Evolutionary conservation across 176 grass and related monocot genomes (phyloP), one percentile per base, ranked within the genome.

Genomic region (Oryza glumipatula): DNA sequence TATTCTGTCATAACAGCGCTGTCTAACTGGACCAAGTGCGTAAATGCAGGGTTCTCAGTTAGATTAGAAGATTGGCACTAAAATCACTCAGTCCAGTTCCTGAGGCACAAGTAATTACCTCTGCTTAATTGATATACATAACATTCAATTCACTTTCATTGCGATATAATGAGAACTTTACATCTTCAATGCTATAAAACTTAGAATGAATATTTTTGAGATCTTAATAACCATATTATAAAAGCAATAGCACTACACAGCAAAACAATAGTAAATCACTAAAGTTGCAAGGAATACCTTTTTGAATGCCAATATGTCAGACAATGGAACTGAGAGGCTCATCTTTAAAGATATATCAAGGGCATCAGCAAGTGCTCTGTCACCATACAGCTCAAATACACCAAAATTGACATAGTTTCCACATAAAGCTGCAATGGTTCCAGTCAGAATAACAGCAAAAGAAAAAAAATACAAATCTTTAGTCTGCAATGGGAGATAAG

Each of bases 371-470:
- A 99, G 92, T 73, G 97, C 97, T 79, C 88, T 94, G 60, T 99
- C 97, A 80, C 94, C 94, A 85, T 99, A 99, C 56, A 99, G 82
- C 85, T 99, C 97, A 88, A 99, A 99, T 67, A 99, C 97, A 70
- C 97, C 97, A 70, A 96, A 99, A 75, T 99, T 99, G 75, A 96
- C 97, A 72, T 99, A 99, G 88, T 94, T 99, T 41, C 97, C 94
- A 54, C 94, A 87, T 82, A 99, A 92, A 84, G 97, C 97, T 99
- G 90, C 58, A 83, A 65, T 21, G 63, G 78, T 69, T 67, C 3
- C 35, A 70, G 5, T 86, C 22, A 89, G 49, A 87, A 85, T 33
- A 56, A 67, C 58, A 82, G 22, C 74, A 67, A 38, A 41, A 87
- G 77, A 68, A 77, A 78, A n/a, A 72, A 69, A 80, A 49, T 63